Evolutionary conservation across 2,329 filamentous ascomycete species (phyloP).

Genomic region (Teratosphaeria gauchensis): DNA sequence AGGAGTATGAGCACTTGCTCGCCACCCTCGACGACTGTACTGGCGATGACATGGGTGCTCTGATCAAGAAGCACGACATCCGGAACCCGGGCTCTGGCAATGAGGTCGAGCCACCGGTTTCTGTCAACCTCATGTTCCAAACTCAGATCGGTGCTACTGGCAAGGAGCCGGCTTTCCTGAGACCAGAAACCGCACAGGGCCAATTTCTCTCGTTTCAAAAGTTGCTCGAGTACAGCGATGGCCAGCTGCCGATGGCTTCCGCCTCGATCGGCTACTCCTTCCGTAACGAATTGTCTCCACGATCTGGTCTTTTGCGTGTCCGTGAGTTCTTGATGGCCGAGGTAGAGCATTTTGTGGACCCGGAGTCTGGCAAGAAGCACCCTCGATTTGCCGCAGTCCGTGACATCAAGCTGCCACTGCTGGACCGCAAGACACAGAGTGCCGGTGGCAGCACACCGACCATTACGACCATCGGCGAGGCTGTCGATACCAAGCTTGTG

Average conservation of each 20-base stretch:
- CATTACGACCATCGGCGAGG: conserved; percentile 71
- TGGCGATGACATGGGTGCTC: conserved; percentile 71
- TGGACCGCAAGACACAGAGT: conserved; percentile 78
- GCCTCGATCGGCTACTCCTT: conserved; percentile 97
- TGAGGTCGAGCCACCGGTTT: conserved; percentile 67
- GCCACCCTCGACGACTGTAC: conserved; percentile 94
- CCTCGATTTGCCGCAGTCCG: conserved; percentile 76
- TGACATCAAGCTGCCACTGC: conserved; percentile 70
- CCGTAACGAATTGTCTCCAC: conserved; percentile 93
- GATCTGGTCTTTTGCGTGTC: conserved; percentile 81
- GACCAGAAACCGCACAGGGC: conserved; percentile 93
- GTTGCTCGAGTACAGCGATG: conserved; percentile 91
- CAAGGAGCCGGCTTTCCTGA: conserved; percentile 73
- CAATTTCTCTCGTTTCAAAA: conserved; percentile 97
- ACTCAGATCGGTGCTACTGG: conserved; percentile 88
- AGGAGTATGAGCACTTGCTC: conserved; percentile 85
- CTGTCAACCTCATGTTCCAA: conserved; percentile 99
- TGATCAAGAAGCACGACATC: conserved; percentile 88
- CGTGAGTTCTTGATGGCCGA: conserved; percentile 98
- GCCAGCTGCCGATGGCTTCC: conserved; percentile 91
- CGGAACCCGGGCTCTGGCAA: conserved; percentile 74
- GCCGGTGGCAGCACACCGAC: conserved; percentile 70
- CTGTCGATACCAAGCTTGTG: conserved; percentile 70
- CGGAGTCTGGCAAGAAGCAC: conserved; percentile 90
- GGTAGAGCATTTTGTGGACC: conserved; percentile 97